Percentiles rank a stretch among this genome's conserved stretches.
Conservation (phyloP, 1,284 basidiomycete species). For the Boletus mariae region DNA sequence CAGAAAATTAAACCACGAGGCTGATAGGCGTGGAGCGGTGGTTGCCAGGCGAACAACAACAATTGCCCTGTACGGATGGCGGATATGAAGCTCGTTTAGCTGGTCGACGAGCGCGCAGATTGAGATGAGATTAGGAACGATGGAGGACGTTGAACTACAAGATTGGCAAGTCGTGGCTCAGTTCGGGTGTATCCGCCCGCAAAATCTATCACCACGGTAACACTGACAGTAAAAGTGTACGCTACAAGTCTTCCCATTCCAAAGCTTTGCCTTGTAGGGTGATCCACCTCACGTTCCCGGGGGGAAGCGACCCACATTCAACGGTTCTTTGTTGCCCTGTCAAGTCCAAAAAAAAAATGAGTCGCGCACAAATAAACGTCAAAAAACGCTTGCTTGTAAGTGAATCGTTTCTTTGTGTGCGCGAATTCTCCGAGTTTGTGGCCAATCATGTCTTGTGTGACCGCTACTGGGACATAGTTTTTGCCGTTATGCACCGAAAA, state of each 20-base stretch:
- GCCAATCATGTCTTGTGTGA: conserved; percentile 98
- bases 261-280: not conserved
- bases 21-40: not conserved
- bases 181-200: conserved; percentile 29
- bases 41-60: not conserved
- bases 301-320: conserved; percentile 2
- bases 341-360: conserved; percentile 2
- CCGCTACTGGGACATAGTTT: conserved; percentile 79
- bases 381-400: conserved; percentile 58
- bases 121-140: not conserved
- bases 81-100: conserved; percentile 5
- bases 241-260: not conserved
- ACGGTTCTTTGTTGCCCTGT: conserved; percentile 30
- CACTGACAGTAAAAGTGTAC: conserved; percentile 1
- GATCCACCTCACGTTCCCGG: too few relatives aligned
- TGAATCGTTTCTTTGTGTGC: conserved; percentile 77
- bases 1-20: conserved; percentile 20
- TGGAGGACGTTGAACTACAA: conserved; percentile 1
- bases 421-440: conserved; percentile 97
- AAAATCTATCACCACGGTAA: conserved; percentile 31
- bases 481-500: conserved; percentile 96
- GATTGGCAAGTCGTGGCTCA: conserved; percentile 13
- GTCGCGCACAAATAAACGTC: not conserved
- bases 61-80: not conserved
- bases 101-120: conserved; percentile 2